These are phyloP conservation scores for Nigrospora osmanthi DNA, from an alignment of 2,329 filamentous ascomycete species.

Conservation along the genomic window DNA sequence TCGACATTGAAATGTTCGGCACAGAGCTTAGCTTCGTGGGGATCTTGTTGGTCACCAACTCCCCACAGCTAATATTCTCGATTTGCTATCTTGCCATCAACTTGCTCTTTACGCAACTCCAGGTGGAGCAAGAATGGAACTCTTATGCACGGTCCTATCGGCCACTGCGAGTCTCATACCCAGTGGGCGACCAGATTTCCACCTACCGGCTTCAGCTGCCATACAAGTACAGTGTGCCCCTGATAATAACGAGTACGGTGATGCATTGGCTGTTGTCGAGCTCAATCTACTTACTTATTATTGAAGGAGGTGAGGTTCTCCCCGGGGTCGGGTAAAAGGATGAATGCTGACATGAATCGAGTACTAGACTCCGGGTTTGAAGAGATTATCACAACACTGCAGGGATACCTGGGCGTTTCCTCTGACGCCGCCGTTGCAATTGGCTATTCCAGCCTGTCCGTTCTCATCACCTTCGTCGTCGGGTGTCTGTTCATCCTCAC, in stretches of 20 bases:
- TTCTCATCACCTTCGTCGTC: no score
- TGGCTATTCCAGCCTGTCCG: no score
- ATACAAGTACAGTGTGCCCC: conserved; percentile 29
- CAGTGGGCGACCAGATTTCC: conserved; percentile 20
- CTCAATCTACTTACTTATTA: conserved; percentile 24
- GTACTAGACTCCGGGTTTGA: no score
- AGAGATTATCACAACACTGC: no score
- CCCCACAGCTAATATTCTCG: conserved; percentile 30
- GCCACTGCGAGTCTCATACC: conserved; percentile 26
- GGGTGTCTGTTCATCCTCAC: no score
- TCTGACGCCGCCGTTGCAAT: no score
- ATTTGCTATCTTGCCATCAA: conserved; percentile 33
- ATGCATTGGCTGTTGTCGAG: conserved; percentile 35
- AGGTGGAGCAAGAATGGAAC: conserved; percentile 32
- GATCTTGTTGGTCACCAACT: conserved; percentile 22
- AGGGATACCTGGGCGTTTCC: no score
- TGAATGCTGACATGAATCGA: no score
- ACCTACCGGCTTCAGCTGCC: conserved; percentile 31
- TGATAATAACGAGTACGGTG: conserved; percentile 22
- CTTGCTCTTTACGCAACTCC: conserved; percentile 31
- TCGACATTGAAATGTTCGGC: neutral
- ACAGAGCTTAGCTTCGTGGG: conserved; percentile 2
- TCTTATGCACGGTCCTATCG: conserved; percentile 18
- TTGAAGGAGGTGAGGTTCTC: conserved; percentile 10
- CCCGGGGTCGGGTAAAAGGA: no score